These are phyloP conservation scores for Scutellaria galericulata DNA, from an alignment of 257 asterid species.

Conservation along the genomic window DNA sequence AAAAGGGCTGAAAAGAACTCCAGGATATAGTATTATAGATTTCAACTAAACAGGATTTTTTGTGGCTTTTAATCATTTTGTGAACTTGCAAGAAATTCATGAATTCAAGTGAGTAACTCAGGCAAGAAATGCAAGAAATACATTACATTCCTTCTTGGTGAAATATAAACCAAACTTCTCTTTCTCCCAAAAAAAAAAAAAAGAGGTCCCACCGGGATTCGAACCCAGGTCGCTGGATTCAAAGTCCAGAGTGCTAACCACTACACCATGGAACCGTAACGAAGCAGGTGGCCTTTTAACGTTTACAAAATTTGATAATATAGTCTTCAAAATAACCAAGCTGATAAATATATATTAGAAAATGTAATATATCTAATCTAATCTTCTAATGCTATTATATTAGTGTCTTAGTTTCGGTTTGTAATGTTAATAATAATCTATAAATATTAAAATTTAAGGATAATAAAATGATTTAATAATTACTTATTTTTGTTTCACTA, in stretches of 20 bases:
- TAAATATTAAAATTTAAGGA: no score
- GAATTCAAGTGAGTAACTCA: neutral
- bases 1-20: constrained; percentile 50
- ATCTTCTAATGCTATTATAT: no score
- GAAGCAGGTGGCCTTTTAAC: neutral
- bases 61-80: neutral
- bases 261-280: constrained; percentile 76
- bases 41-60: constrained; percentile 24
- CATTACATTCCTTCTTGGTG: neutral
- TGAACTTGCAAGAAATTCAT: neutral
- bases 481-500: no score
- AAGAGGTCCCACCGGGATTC: constrained; percentile 96
- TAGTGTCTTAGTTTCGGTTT: no score
- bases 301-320: no score
- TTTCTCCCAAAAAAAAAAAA: neutral
- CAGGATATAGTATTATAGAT: constrained; percentile 59
- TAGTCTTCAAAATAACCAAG: no score
- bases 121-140: no score
- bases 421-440: no score
- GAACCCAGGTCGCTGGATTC: constrained; percentile 99
- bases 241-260: constrained; percentile 99
- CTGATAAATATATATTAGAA: no score
- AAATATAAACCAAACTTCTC: neutral
- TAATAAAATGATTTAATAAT: no score
- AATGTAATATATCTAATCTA: no score